Evolutionary conservation across 1,284 basidiomycete genomes (phyloP), one percentile per base, ranked within the genome.

Genomic region (Ustilago trichophora): DNA sequence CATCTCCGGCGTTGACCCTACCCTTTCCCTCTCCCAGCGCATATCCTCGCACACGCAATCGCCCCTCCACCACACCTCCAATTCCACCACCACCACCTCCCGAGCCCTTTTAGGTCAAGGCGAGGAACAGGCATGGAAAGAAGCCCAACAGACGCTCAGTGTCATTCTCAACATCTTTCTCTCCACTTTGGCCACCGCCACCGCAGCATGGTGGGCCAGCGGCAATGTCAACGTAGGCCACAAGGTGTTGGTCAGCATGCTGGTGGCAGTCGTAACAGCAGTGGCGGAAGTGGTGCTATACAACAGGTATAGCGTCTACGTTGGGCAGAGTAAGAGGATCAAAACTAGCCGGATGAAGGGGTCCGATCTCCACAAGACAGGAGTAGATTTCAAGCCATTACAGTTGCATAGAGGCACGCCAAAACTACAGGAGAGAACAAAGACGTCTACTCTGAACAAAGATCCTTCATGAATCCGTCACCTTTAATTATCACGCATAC

Each of bases 91-190:
- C 4, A 19, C 16, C 19, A 12, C 29, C 26, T 35, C 2, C n/a
- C n/a, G n/a, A n/a, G n/a, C n/a, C n/a, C 25, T n/a, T n/a, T n/a
- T n/a, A n/a, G n/a, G 35, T 0, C 31, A 58, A 11, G 43, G 24
- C 21, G 55, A 69, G 16, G 54, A 69, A 24, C 40, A 53, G 15
- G 56, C 51, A 2, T 70, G 67, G 67, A 49, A 51, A 16, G 57
- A 70, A 12, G 62, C 53, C 1, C 52, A 59, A 24, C 57, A 45
- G 6, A 38, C 36, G 13, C 62, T 70, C 32, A 54, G 52, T 18
- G 60, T 70, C 22, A 53, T 70, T 19, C 45, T 62, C 49, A 70
- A 70, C 50, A 51, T 70, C 34, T 52, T 60, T 13, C 41, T 70
- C n/a, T 65, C 60, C 3, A 45, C 62, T 0, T 8, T 64, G 5